Conservation (phyloP, 164 flowering plant genomes). For the Piper betle region DNA sequence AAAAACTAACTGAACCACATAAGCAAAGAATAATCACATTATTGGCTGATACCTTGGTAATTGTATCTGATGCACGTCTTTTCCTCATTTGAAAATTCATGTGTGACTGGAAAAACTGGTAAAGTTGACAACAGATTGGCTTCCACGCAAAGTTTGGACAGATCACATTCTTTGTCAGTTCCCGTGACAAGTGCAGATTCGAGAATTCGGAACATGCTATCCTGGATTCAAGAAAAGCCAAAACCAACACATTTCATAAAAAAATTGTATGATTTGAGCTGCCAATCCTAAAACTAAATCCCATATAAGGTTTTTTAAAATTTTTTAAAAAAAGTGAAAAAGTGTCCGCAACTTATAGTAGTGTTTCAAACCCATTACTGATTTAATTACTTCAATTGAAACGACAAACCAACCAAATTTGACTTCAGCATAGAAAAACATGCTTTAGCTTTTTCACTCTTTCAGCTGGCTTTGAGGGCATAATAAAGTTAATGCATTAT, state of each 20-base stretch:
- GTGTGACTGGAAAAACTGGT: constrained; percentile 18
- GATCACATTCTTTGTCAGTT: constrained; percentile 30
- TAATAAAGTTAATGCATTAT: too few relatives aligned
- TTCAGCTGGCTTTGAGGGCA: too few relatives aligned
- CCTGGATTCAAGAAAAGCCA: constrained; percentile 11
- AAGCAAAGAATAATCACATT: not conserved
- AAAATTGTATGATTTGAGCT: not conserved
- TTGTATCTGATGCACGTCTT: constrained; percentile 26
- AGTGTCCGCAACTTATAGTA: too few relatives aligned
- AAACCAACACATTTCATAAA: not conserved
- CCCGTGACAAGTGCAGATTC: constrained; percentile 30
- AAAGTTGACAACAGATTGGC: constrained; percentile 29
- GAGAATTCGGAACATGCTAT: constrained; percentile 16
- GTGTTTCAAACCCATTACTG: too few relatives aligned
- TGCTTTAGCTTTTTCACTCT: too few relatives aligned
- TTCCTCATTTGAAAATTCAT: constrained; percentile 19
- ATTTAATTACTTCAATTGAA: too few relatives aligned
- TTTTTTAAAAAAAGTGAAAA: too few relatives aligned
- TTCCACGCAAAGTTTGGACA: constrained; percentile 14
- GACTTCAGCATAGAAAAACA: too few relatives aligned
- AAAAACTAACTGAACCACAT: not conserved
- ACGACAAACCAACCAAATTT: too few relatives aligned
- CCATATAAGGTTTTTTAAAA: too few relatives aligned
- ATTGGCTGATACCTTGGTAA: constrained; percentile 41
- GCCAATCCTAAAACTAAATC: not conserved